phyloP scores from a whole-genome alignment of 2,329 filamentous ascomycete species.

The Talaromyces sp. region DNA sequence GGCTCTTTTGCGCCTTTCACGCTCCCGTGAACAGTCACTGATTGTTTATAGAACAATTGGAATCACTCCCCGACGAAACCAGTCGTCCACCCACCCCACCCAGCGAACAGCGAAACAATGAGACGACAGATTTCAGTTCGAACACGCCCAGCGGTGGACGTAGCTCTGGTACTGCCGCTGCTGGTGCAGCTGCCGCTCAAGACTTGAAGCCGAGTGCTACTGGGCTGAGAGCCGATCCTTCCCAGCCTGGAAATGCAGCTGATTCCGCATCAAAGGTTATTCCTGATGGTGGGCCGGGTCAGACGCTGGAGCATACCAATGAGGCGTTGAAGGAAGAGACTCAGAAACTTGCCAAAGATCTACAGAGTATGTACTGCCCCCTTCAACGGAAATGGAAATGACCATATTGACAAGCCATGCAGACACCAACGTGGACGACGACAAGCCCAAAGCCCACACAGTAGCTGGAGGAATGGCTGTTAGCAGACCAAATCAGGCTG shows the following conservation, averaged over 20 bases:
- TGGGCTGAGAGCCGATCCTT: constrained; percentile 9
- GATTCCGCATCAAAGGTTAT: constrained; percentile 7
- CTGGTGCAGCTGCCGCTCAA: not conserved
- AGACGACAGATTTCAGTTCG: not conserved
- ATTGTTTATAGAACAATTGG: constrained; percentile 5
- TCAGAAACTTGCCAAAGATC: constrained; percentile 9
- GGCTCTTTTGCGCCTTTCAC: constrained; percentile 17
- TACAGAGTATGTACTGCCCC: not conserved
- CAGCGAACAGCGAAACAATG: constrained; percentile 10
- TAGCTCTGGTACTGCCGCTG: not conserved
- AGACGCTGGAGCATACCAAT: constrained; percentile 9
- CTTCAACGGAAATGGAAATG: no score
- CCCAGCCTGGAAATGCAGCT: constrained; percentile 1
- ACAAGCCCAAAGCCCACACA: not conserved
- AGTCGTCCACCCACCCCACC: not conserved
- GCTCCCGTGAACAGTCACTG: not conserved
- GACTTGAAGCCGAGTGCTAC: constrained; percentile 6
- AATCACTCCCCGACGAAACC: not conserved
- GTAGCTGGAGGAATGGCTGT: not conserved
- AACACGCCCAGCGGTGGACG: not conserved
- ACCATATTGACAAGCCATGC: not conserved
- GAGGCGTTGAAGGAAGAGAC: constrained; percentile 10
- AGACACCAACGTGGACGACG: not conserved
- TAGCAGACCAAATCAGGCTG: not conserved
- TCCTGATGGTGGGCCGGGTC: constrained; percentile 6